These are phyloP conservation scores for Wickerhamomyces sp. DNA, from an alignment of 1,139 yeast genomes.

Conservation along the genomic window DNA sequence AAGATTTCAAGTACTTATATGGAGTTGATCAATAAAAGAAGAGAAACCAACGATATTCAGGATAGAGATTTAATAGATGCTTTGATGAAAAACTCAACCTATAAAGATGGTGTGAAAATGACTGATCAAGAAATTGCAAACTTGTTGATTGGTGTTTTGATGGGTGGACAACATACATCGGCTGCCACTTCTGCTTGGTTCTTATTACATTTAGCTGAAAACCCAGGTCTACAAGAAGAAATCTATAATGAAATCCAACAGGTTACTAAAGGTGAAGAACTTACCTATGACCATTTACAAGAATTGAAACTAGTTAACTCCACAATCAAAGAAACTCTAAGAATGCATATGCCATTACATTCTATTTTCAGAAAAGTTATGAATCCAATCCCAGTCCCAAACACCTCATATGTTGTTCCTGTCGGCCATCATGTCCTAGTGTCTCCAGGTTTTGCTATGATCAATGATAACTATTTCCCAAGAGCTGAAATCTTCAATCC, in stretches of 20 bases:
- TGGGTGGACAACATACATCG: slow-evolving; percentile 99
- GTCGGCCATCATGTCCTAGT: slow-evolving; percentile 85
- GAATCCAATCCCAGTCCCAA: slow-evolving; percentile 75
- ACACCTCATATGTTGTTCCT: slow-evolving; percentile 78
- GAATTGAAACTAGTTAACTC: slow-evolving; percentile 78
- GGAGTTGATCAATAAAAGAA: slow-evolving; percentile 70
- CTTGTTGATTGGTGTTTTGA: slow-evolving; percentile 86
- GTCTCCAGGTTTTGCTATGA: slow-evolving; percentile 89
- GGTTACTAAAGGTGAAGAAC: slow-evolving; percentile 51
- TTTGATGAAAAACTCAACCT: slow-evolving; percentile 73
- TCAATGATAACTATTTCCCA: slow-evolving; percentile 73
- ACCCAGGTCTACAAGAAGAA: slow-evolving; percentile 78
- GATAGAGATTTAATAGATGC: slow-evolving; percentile 88
- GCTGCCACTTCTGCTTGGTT: slow-evolving; percentile 97
- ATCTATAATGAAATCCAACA: slow-evolving; percentile 66
- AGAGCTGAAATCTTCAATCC: slow-evolving; percentile 69
- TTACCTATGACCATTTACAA: slow-evolving; percentile 79
- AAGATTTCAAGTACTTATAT: slow-evolving; percentile 77
- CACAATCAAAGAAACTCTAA: slow-evolving; percentile 84
- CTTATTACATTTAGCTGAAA: slow-evolving; percentile 82
- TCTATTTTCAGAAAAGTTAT: slow-evolving; percentile 90
- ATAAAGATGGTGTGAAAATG: slow-evolving; percentile 92
- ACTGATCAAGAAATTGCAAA: slow-evolving; percentile 94
- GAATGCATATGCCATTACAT: slow-evolving; percentile 95
- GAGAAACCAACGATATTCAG: slow-evolving; percentile 68